These are phyloP conservation scores for Mortierella sp. DNA, from an alignment of 371 early-diverging fungal species.

Conservation along the genomic window DNA sequence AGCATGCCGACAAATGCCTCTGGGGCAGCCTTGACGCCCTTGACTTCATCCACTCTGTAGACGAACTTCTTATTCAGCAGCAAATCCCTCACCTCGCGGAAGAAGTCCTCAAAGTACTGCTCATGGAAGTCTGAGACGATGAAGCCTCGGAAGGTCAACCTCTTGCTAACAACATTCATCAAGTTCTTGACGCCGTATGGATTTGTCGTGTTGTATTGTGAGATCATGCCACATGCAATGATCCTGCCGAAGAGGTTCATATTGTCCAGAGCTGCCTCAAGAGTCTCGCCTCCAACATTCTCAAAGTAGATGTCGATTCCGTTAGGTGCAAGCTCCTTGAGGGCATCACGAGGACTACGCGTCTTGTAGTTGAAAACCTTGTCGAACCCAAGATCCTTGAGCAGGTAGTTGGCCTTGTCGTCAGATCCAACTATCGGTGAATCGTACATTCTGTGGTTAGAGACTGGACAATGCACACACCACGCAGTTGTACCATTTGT, in stretches of 20 bases:
- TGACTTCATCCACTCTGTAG: conserved; percentile 62
- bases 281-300: conserved; percentile 75
- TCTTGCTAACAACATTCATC: conserved; percentile 58
- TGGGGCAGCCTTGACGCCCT: conserved; percentile 72
- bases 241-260: conserved; percentile 64
- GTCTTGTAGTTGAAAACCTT: conserved; percentile 82
- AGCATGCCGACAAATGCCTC: conserved; percentile 69
- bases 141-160: conserved; percentile 66
- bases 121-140: conserved; percentile 58
- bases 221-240: conserved; percentile 69
- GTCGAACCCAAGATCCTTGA: conserved; percentile 65
- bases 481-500: too few relatives aligned
- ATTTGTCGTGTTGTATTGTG: conserved; percentile 71
- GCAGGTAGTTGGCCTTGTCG: conserved; percentile 71
- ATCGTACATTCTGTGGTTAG: too few relatives aligned
- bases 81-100: conserved; percentile 57
- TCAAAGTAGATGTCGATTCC: conserved; percentile 81
- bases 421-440: conserved; percentile 74
- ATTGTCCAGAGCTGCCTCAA: conserved; percentile 65
- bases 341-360: conserved; percentile 50
- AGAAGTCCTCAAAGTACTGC: conserved; percentile 56
- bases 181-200: conserved; percentile 63
- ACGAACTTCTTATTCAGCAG: conserved; percentile 60
- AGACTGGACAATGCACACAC: too few relatives aligned
- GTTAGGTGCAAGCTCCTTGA: conserved; percentile 61